Evolutionary conservation across 345 rosid genomes (phyloP).

Genomic region (Salix viminalis): DNA sequence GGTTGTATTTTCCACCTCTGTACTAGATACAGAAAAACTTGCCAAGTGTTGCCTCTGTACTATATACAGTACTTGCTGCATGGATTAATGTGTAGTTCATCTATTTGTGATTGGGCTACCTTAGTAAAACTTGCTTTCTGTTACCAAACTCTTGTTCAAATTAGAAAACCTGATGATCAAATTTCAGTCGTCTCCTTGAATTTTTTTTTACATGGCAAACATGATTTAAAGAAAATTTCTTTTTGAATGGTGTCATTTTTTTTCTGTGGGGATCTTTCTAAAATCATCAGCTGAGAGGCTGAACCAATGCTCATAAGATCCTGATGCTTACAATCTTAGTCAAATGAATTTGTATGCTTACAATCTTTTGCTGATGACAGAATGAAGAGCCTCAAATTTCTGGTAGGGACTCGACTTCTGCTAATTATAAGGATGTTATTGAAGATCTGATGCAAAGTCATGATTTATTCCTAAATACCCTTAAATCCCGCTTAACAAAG

Average conservation of each 20-base stretch:
- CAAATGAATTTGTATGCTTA: neutral
- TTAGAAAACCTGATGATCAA: neutral
- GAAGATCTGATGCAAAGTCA: conserved; percentile 76
- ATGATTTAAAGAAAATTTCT: neutral
- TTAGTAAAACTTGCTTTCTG: neutral
- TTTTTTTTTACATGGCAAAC: neutral
- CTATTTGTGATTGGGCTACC: too few relatives aligned
- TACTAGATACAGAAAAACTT: neutral
- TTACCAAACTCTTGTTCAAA: neutral
- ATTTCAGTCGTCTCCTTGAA: neutral
- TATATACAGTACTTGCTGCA: neutral
- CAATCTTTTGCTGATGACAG: conserved; percentile 26
- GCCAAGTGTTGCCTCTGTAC: neutral
- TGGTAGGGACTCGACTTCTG: conserved; percentile 33
- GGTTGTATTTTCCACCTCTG: neutral
- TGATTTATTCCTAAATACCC: conserved; percentile 62
- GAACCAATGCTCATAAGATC: neutral
- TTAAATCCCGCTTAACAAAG: conserved; percentile 82
- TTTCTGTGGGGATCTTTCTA: neutral
- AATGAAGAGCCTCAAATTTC: conserved; percentile 59
- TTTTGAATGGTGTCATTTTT: neutral
- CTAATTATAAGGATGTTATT: conserved; percentile 36
- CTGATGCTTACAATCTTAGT: neutral
- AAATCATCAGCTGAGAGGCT: neutral
- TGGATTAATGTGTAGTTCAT: too few relatives aligned